Evolutionary conservation across 192 early-diverging fungal genomes (phyloP).

Genomic region (Martensiomyces pterosporus): DNA sequence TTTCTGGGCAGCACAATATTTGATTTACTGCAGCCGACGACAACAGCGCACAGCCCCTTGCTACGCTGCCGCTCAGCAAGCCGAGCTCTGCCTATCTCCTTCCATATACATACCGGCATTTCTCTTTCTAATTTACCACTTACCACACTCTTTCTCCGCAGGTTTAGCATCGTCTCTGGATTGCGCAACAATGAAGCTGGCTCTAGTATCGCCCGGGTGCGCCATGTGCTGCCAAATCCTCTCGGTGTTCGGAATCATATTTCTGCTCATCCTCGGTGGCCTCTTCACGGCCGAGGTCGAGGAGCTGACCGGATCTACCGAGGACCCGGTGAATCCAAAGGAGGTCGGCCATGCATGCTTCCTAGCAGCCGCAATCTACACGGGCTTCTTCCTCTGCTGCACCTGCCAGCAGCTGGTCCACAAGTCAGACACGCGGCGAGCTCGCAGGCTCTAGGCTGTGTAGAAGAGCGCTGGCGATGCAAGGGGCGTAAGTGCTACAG

Average conservation of each 20-base stretch:
- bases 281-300: conserved; percentile 49
- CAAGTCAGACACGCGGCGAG: conserved; percentile 36
- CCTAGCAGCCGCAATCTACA: conserved; percentile 46
- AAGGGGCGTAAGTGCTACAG: too few relatives aligned
- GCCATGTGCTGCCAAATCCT: conserved; percentile 49
- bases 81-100: too few relatives aligned
- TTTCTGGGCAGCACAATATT: too few relatives aligned
- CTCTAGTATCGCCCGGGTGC: conserved; percentile 50
- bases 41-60: too few relatives aligned
- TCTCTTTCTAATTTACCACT: background rate
- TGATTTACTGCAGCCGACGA: too few relatives aligned
- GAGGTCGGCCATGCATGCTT: conserved; percentile 50
- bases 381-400: conserved; percentile 48
- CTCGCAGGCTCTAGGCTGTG: conserved; percentile 27
- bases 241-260: conserved; percentile 48
- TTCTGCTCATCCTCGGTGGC: conserved; percentile 43
- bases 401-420: conserved; percentile 47
- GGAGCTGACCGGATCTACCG: conserved; percentile 46
- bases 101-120: too few relatives aligned
- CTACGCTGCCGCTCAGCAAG: too few relatives aligned
- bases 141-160: conserved; percentile 8
- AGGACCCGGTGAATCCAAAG: conserved; percentile 50
- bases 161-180: background rate
- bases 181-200: conserved; percentile 39
- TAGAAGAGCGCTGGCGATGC: too few relatives aligned